Percentiles rank a stretch among this genome's conserved stretches.
These are phyloP conservation scores for Globisporangium uncinulatum DNA, from an alignment of 352 stramenopile genomes.

Conservation along the genomic window DNA sequence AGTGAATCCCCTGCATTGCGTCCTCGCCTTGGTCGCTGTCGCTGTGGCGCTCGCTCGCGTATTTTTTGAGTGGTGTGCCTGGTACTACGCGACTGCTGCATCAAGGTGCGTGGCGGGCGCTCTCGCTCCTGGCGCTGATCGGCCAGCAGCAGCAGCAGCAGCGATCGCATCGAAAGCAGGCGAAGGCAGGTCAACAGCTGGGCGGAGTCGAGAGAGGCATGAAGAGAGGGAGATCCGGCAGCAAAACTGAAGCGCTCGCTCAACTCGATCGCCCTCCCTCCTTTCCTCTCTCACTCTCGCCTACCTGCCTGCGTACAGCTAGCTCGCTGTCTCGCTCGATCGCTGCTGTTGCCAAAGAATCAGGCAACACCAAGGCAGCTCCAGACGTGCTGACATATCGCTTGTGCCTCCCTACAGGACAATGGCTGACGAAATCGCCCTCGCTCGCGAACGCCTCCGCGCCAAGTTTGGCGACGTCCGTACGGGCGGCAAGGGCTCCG, in stretches of 20 bases:
- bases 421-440: slow-evolving; percentile 89
- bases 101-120: slow-evolving; percentile 10
- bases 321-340: no score
- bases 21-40: background rate
- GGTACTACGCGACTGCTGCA: slow-evolving; percentile 48
- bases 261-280: no score
- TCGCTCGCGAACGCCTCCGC: slow-evolving; percentile 79
- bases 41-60: slow-evolving; percentile 15
- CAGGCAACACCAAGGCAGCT: background rate
- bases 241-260: no score
- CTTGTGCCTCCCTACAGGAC: background rate
- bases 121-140: no score
- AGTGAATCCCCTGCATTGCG: slow-evolving; percentile 1
- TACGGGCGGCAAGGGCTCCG: slow-evolving; percentile 94
- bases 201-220: no score
- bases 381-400: background rate
- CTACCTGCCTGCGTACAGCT: no score
- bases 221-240: no score
- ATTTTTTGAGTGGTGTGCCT: slow-evolving; percentile 73
- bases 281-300: no score
- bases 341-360: background rate
- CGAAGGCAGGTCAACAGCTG: no score
- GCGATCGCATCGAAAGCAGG: background rate
- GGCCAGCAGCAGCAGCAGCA: background rate
- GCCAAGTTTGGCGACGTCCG: slow-evolving; percentile 85